Percentiles rank a stretch among this genome's conserved stretches.
Evolutionary conservation across 2,329 filamentous ascomycete genomes (phyloP).

Genomic region (Tolypocladium album): DNA sequence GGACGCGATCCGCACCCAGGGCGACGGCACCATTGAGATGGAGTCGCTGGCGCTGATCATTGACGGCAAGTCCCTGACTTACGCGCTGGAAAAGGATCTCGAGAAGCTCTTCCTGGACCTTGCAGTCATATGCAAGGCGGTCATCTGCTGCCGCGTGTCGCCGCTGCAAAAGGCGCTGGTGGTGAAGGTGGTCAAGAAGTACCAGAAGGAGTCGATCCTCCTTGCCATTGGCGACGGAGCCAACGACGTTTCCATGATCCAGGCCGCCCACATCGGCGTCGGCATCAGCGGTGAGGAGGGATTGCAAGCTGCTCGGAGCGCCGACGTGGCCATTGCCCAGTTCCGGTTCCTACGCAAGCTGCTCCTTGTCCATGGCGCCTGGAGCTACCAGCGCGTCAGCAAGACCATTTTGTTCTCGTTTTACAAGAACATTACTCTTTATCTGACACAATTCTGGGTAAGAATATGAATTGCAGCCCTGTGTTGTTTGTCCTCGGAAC

Average conservation of each 20-base stretch:
- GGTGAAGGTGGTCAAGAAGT: slow-evolving; percentile 93
- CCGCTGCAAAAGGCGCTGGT: slow-evolving; percentile 95
- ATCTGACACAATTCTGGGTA: slow-evolving; percentile 99
- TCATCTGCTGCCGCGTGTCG: slow-evolving; percentile 95
- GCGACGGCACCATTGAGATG: slow-evolving; percentile 63
- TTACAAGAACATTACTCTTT: slow-evolving; percentile 98
- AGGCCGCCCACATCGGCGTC: slow-evolving; percentile 94
- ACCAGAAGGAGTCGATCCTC: slow-evolving; percentile 79
- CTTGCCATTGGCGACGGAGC: slow-evolving; percentile 95
- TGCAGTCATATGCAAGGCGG: slow-evolving; percentile 94
- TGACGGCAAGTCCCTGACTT: slow-evolving; percentile 91
- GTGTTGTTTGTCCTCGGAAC: not conserved
- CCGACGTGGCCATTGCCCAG: slow-evolving; percentile 90
- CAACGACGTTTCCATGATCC: slow-evolving; percentile 99
- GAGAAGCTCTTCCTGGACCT: slow-evolving; percentile 91
- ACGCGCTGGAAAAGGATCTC: slow-evolving; percentile 82
- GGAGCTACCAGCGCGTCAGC: slow-evolving; percentile 95
- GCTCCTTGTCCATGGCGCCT: slow-evolving; percentile 86
- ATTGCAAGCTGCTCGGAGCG: slow-evolving; percentile 89
- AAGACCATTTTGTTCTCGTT: slow-evolving; percentile 98
- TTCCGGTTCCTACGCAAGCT: slow-evolving; percentile 93
- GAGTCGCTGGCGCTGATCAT: slow-evolving; percentile 89
- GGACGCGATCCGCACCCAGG: slow-evolving; percentile 78
- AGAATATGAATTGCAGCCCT: slow-evolving; percentile 17
- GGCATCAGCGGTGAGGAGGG: slow-evolving; percentile 96